Evolutionary conservation across 371 early-diverging fungal species (phyloP).

Genomic region (Apophysomyces variabilis): DNA sequence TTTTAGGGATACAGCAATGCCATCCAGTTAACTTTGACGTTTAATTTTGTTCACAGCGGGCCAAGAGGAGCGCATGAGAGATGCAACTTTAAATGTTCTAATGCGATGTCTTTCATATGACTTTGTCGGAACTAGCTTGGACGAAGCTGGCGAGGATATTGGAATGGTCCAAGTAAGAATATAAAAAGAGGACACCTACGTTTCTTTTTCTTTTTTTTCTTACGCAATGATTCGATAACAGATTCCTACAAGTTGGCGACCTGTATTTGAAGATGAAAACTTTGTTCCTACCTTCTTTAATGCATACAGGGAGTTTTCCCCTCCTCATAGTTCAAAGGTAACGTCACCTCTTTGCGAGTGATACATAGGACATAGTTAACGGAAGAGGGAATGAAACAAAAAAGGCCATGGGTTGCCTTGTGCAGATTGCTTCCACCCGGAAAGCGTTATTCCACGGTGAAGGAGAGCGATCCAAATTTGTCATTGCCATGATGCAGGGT

Average conservation of each 20-base stretch:
- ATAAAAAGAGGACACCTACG: neutral
- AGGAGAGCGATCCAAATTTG: constrained; percentile 68
- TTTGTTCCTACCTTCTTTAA: constrained; percentile 77
- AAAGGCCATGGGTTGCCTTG: constrained; percentile 83
- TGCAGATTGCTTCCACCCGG: constrained; percentile 79
- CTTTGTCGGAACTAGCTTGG: constrained; percentile 85
- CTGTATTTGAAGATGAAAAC: constrained; percentile 66
- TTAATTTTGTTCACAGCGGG: constrained; percentile 28
- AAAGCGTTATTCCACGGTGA: constrained; percentile 81
- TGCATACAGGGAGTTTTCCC: constrained; percentile 64
- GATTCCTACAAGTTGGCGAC: constrained; percentile 82
- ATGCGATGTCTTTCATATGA: constrained; percentile 81
- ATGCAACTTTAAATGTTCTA: constrained; percentile 66
- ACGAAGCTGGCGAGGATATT: constrained; percentile 86
- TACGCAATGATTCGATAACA: constrained; percentile 20
- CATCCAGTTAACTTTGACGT: neutral
- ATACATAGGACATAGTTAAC: too few relatives aligned
- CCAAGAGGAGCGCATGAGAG: constrained; percentile 60
- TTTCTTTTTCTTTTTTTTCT: constrained; percentile 5
- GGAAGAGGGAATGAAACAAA: too few relatives aligned
- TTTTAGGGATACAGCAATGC: neutral
- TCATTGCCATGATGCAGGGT: constrained; percentile 74
- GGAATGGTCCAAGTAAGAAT: constrained; percentile 75
- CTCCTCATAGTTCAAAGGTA: constrained; percentile 55
- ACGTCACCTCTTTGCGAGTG: neutral